These are phyloP conservation scores for Leccinum variicolor DNA, from an alignment of 768 basidiomycete species.

Conservation along the genomic window DNA sequence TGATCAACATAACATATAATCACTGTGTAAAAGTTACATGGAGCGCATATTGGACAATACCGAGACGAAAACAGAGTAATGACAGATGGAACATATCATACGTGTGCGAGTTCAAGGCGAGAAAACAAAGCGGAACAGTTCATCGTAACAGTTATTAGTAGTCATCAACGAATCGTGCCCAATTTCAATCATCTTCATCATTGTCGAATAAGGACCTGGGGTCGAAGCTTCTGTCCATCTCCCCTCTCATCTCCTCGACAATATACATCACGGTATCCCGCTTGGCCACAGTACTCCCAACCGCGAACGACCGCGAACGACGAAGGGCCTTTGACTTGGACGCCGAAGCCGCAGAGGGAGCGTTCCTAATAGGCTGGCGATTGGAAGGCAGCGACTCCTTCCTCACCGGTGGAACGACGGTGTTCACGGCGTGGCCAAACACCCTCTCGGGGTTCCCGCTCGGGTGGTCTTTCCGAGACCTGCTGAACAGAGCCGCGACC, in stretches of 20 bases:
- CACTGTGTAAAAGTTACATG: not conserved
- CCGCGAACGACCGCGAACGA: slow-evolving; percentile 26
- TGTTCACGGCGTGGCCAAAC: slow-evolving; percentile 18
- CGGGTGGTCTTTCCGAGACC: slow-evolving; percentile 1
- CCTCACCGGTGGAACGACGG: slow-evolving; percentile 4
- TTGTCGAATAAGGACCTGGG: slow-evolving; percentile 13
- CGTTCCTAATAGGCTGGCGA: not conserved
- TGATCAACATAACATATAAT: not conserved
- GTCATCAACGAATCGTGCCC: not conserved
- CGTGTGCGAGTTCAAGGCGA: not conserved
- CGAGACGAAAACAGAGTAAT: not conserved
- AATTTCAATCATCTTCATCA: slow-evolving; percentile 7
- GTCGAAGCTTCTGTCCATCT: slow-evolving; percentile 13
- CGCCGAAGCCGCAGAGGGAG: not conserved
- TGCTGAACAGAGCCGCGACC: slow-evolving; percentile 2
- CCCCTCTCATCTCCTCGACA: slow-evolving; percentile 21
- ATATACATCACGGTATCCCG: slow-evolving; percentile 12
- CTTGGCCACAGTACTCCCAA: not conserved
- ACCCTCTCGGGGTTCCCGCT: not conserved
- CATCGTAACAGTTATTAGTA: not conserved
- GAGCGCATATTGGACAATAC: not conserved
- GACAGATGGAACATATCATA: not conserved
- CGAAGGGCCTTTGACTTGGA: slow-evolving; percentile 13
- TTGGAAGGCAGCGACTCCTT: slow-evolving; percentile 14
- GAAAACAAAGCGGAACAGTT: slow-evolving; percentile 3